Base-by-base conservation (phyloP, 1,284 basidiomycete genomes). In the Austroboletus niveus region DNA sequence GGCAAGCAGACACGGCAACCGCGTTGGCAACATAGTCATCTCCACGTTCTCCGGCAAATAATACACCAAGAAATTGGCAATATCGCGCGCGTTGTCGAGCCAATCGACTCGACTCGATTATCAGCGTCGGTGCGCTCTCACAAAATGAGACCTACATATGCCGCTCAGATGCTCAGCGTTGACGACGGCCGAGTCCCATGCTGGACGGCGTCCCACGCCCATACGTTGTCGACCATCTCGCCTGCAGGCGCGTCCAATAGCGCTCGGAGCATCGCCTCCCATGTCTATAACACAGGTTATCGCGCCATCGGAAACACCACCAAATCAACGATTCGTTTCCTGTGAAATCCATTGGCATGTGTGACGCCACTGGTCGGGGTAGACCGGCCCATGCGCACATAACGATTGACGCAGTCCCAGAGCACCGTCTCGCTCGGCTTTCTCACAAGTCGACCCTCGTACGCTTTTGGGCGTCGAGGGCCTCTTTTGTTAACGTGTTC, bases 341-440 rank as follows among this genome's bases (percentile, higher is more conserved):
- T 93, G 56, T 83, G 82, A 59, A 94, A 84, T 8, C 92, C 91
- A 66, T 88, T 93, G 1, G 88, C 90, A 62, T 93, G 91, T 8
- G 89, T 92, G 36, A 87, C 39, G 0, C 84, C 80, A 1, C 58
- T 57, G 27, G 10, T 8, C 5, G 31, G 5, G 32, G 31, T 15
- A 31, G 48, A 29, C 32, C 49, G 60, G 15, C 58, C 61, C 6
- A 45, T 48, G 53, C 69, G 69, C 34, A 75, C 75, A 62, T 81
- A 85, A 39, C 82, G 76, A 61, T 85, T 85, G 22, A 79, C 63
- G 51, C 72, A 77, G 51, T 77, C 81, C 78, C 79, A 83, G 45
- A 81, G 68, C 10, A 79, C 60, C 35, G 72, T 72, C n/a, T 70
- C 65, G 42, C 71, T 66, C 10, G 69, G 67, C 57, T 54, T 54